Percentiles rank a stretch among this genome's conserved stretches.
Evolutionary conservation across 306 rosid species (phyloP).

Genomic region (Prunus mira): DNA sequence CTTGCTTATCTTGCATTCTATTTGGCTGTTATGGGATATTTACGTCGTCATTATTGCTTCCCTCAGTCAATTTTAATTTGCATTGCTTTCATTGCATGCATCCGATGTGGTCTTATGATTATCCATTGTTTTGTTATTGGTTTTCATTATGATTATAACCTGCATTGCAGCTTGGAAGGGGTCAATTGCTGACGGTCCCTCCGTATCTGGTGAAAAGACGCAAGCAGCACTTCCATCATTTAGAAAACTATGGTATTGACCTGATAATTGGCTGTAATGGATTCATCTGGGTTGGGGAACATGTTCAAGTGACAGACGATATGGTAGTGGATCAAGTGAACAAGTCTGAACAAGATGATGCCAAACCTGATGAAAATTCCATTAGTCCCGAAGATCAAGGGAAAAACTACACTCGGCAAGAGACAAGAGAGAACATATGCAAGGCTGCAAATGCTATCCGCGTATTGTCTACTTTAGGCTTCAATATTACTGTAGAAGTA

Average conservation of each 20-base stretch:
- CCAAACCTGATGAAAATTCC: slow-evolving; percentile 14
- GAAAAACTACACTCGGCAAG: slow-evolving; percentile 38
- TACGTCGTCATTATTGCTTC: not conserved
- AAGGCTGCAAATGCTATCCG: slow-evolving; percentile 79
- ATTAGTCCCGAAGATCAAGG: slow-evolving; percentile 53
- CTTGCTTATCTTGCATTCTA: not conserved
- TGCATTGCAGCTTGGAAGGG: slow-evolving; percentile 66
- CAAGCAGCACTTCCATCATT: slow-evolving; percentile 83
- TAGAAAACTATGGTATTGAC: slow-evolving; percentile 69
- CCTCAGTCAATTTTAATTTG: not conserved
- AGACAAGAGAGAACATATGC: slow-evolving; percentile 70
- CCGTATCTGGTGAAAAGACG: slow-evolving; percentile 87
- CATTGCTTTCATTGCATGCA: not conserved
- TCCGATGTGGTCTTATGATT: not conserved
- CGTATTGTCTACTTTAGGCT: slow-evolving; percentile 59
- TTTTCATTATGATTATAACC: not conserved
- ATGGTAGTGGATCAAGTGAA: slow-evolving; percentile 56
- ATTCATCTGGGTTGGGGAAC: slow-evolving; percentile 88
- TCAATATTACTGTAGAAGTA: slow-evolving; percentile 55
- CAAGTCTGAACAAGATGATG: slow-evolving; percentile 41
- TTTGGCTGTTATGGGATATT: not conserved
- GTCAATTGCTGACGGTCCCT: slow-evolving; percentile 70
- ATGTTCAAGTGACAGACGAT: slow-evolving; percentile 51
- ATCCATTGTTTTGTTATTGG: not conserved
- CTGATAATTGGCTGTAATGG: slow-evolving; percentile 86